These are phyloP conservation scores for Suillus decipiens DNA, from an alignment of 768 basidiomycete species.

Conservation along the genomic window DNA sequence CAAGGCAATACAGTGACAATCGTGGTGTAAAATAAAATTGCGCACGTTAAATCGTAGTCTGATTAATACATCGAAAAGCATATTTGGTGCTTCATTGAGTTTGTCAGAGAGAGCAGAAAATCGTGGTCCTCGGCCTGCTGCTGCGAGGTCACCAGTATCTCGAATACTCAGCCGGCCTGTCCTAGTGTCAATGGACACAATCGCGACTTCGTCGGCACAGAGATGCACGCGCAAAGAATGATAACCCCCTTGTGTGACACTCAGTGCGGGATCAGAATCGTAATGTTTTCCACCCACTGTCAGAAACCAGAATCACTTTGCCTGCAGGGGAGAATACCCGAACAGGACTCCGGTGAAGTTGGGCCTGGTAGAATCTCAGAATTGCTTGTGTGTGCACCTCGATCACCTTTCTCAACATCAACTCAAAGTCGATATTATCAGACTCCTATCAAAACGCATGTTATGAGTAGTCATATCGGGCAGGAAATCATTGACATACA, in stretches of 20 bases:
- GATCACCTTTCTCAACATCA: constrained; percentile 62
- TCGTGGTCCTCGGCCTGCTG: constrained; percentile 68
- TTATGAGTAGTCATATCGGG: background rate
- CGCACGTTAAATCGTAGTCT: constrained; percentile 65
- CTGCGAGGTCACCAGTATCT: constrained; percentile 80
- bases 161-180: constrained; percentile 78
- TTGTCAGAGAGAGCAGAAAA: constrained; percentile 59
- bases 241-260: constrained; percentile 43
- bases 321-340: constrained; percentile 65
- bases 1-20: background rate
- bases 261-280: background rate
- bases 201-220: constrained; percentile 74
- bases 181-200: constrained; percentile 76
- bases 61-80: constrained; percentile 58
- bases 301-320: constrained; percentile 53
- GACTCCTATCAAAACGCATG: constrained; percentile 47
- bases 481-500: constrained; percentile 44
- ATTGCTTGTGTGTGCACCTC: constrained; percentile 66
- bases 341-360: constrained; percentile 52
- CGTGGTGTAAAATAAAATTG: constrained; percentile 8
- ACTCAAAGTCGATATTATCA: constrained; percentile 72
- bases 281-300: constrained; percentile 44
- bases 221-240: constrained; percentile 68
- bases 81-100: constrained; percentile 69
- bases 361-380: constrained; percentile 54